These are phyloP conservation scores for Phoma sp. DNA, from an alignment of 2,329 filamentous ascomycete species.

Conservation along the genomic window DNA sequence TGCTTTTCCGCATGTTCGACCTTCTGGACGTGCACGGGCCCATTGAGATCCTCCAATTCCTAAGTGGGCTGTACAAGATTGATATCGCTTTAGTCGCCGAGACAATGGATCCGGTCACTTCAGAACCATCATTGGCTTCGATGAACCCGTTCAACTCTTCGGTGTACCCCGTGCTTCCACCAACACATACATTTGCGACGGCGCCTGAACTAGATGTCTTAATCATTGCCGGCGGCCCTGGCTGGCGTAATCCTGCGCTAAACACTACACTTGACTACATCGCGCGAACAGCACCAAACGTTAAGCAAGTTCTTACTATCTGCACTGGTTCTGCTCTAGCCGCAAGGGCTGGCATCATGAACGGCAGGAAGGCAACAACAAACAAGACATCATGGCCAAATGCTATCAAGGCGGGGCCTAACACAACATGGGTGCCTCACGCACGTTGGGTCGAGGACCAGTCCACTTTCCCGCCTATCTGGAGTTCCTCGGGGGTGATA, in stretches of 20 bases:
- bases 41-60: constrained; percentile 50
- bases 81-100: constrained; percentile 28
- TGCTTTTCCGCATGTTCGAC: constrained; percentile 41
- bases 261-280: constrained; percentile 56
- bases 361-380: constrained; percentile 55
- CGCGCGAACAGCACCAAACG: constrained; percentile 52
- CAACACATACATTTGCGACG: constrained; percentile 61
- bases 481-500: constrained; percentile 67
- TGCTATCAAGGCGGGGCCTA: constrained; percentile 54
- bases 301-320: constrained; percentile 66
- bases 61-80: constrained; percentile 31
- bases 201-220: constrained; percentile 65
- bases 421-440: constrained; percentile 64
- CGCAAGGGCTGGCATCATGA: constrained; percentile 64
- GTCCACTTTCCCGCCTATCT: constrained; percentile 56
- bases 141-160: constrained; percentile 36
- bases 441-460: constrained; percentile 70
- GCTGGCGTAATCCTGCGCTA: constrained; percentile 46
- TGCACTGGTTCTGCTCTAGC: constrained; percentile 68
- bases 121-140: constrained; percentile 19
- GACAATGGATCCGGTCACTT: constrained; percentile 41
- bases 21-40: constrained; percentile 47
- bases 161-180: constrained; percentile 48
- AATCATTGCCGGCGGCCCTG: constrained; percentile 68
- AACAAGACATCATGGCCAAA: constrained; percentile 53